Evolutionary conservation across 768 basidiomycete species (phyloP).

Genomic region (Ramaria sp.): DNA sequence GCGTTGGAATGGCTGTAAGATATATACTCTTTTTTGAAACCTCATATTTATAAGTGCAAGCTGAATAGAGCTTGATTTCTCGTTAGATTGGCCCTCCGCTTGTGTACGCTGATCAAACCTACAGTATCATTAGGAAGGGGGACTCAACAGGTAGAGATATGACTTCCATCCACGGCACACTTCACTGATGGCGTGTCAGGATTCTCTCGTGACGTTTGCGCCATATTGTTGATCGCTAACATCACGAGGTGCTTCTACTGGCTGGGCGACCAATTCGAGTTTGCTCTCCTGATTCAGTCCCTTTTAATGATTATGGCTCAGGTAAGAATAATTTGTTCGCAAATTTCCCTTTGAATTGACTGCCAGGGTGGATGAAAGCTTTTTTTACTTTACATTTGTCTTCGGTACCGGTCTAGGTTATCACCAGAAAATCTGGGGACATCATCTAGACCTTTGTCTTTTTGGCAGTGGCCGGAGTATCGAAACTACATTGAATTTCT

Average conservation of each 20-base stretch:
- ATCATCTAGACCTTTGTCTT: slow-evolving; percentile 57
- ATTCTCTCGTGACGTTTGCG: slow-evolving; percentile 80
- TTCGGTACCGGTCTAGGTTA: slow-evolving; percentile 49
- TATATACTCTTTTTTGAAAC: neutral
- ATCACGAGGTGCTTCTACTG: slow-evolving; percentile 88
- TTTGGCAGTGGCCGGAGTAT: slow-evolving; percentile 82
- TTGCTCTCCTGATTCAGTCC: slow-evolving; percentile 68
- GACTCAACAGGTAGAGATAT: slow-evolving; percentile 15
- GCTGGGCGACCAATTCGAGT: slow-evolving; percentile 72
- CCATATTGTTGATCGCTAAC: slow-evolving; percentile 76
- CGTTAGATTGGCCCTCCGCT: slow-evolving; percentile 55
- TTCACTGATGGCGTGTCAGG: slow-evolving; percentile 24
- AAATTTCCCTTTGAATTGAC: slow-evolving; percentile 13
- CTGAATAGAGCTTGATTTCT: neutral
- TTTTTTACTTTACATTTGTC: slow-evolving; percentile 72
- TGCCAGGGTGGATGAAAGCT: slow-evolving; percentile 34
- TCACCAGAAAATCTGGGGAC: slow-evolving; percentile 48
- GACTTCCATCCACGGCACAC: neutral
- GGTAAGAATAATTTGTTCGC: slow-evolving; percentile 27
- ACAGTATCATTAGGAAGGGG: slow-evolving; percentile 73
- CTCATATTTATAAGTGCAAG: neutral
- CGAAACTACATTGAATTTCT: slow-evolving; percentile 75
- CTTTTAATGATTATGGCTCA: slow-evolving; percentile 79
- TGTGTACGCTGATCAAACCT: slow-evolving; percentile 75
- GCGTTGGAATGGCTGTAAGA: slow-evolving; percentile 60